Evolutionary conservation across 768 basidiomycete species (phyloP), one percentile per base, ranked within the genome.

Genomic region (Butyriboletus loyo): DNA sequence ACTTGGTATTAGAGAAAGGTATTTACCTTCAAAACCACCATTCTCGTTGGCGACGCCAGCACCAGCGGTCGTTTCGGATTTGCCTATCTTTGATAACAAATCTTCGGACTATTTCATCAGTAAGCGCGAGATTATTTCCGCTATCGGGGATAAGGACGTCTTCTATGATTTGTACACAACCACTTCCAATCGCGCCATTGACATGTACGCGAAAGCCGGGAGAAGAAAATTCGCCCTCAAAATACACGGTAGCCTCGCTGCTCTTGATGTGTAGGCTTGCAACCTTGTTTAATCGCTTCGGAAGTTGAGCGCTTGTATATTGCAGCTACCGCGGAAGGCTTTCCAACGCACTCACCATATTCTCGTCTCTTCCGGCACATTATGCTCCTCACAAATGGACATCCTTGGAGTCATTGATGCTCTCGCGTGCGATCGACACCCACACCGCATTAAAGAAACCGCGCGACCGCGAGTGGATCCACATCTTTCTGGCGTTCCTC

Each of bases 181-280:
- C 14, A 70, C 84, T 38, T 91, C 90, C 4, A 89, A 93, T 61
- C 84, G 85, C 47, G 85, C 92, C 6, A 88, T 97, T 50, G 88
- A 92, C 42, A 78, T 87, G 56, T 97, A 92, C 61, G 86, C 83
- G 45, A 85, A 82, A 57, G 86, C 87, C n/a, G 87, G 86, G 17
- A 82, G 94, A 39, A 79, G 86, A 44, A 89, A 96, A 62, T 91
- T 88, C 64, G 93, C 92, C 10, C 72, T 95, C 32, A 88, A 87
- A 59, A 71, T 98, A 44, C 89, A 94, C 55, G 91, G 89, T 2
- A 86, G 81, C 61, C 75, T 98, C 15, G 96, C 94, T 4, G 90
- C 89, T 15, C 79, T 98, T 34, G 94, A 98, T 58, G 69, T 87
- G 96, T 98, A 73, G 57, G 92, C 73, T n/a, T 4, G 11, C 22